phyloP scores from a whole-genome alignment of 2,329 filamentous ascomycete species.

The Cercospora zeina region DNA sequence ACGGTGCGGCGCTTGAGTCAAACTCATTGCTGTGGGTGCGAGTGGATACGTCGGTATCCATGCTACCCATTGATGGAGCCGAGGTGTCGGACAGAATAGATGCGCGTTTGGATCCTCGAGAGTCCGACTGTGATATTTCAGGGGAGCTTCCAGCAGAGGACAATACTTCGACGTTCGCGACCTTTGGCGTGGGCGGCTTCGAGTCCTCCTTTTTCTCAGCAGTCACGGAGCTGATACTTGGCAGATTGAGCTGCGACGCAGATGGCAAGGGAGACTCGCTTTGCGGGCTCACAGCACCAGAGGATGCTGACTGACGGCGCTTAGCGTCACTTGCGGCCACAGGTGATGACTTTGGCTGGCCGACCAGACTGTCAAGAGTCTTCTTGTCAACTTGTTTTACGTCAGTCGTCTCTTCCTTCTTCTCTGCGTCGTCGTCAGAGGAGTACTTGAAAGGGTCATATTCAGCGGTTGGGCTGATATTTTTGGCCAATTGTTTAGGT shows the following conservation, averaged over 20 bases:
- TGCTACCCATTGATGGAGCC: background rate
- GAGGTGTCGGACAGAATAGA: conserved; percentile 12
- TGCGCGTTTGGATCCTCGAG: conserved; percentile 1
- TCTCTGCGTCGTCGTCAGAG: background rate
- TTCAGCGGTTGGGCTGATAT: background rate
- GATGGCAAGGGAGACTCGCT: conserved; percentile 5
- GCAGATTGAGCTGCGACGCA: conserved; percentile 13
- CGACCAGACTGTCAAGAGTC: conserved; percentile 11
- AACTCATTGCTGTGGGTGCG: conserved; percentile 13
- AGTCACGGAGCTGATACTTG: conserved; percentile 14
- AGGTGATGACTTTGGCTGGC: conserved; percentile 5
- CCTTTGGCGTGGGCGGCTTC: conserved; percentile 9
- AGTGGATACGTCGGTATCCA: background rate
- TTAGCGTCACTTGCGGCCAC: background rate
- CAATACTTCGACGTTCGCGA: conserved; percentile 11
- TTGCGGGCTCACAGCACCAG: background rate
- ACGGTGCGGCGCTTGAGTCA: conserved; percentile 1
- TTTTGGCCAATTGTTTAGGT: conserved; percentile 5
- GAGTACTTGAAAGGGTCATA: conserved; percentile 15
- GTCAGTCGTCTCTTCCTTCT: background rate
- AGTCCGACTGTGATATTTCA: background rate
- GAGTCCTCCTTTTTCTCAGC: conserved; percentile 1
- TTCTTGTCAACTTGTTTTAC: conserved; percentile 9
- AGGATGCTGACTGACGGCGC: background rate
- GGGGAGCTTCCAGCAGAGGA: conserved; percentile 1